Evolutionary conservation across 345 rosid genomes (phyloP).

Genomic region (Dipteronia dyeriana): DNA sequence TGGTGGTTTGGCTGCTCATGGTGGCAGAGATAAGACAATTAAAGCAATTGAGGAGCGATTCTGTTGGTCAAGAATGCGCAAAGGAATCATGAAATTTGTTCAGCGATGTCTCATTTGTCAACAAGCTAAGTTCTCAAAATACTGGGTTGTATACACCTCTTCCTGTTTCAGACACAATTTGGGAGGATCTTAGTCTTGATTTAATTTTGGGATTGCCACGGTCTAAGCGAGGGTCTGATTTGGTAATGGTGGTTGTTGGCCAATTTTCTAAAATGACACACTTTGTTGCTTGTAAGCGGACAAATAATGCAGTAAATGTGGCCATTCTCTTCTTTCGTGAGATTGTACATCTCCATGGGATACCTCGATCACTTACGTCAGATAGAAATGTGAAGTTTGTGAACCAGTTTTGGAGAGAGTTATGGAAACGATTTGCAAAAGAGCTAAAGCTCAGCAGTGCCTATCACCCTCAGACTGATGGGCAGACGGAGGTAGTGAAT

Average conservation of each 20-base stretch:
- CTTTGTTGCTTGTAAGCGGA: background rate
- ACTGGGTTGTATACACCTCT: background rate
- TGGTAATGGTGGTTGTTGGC: background rate
- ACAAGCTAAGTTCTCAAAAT: background rate
- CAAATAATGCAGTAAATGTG: background rate
- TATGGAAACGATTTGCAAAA: background rate
- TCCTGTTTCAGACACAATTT: background rate
- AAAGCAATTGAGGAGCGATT: too few species aligned
- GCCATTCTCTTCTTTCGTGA: background rate
- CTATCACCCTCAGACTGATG: too few species aligned
- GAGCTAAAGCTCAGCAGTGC: too few species aligned
- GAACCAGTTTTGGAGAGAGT: background rate
- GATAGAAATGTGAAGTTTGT: background rate
- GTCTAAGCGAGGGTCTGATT: background rate
- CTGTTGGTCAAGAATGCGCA: too few species aligned
- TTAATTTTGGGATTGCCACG: background rate
- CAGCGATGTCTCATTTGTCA: too few species aligned
- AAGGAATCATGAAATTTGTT: too few species aligned
- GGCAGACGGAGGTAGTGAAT: too few species aligned
- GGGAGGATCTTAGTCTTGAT: background rate
- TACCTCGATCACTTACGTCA: background rate
- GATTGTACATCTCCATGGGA: background rate
- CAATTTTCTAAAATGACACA: background rate
- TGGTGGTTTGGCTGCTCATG: background rate
- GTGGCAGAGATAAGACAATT: too few species aligned